Evolutionary conservation across 768 basidiomycete species (phyloP).

Genomic region (Lactarius indigo): DNA sequence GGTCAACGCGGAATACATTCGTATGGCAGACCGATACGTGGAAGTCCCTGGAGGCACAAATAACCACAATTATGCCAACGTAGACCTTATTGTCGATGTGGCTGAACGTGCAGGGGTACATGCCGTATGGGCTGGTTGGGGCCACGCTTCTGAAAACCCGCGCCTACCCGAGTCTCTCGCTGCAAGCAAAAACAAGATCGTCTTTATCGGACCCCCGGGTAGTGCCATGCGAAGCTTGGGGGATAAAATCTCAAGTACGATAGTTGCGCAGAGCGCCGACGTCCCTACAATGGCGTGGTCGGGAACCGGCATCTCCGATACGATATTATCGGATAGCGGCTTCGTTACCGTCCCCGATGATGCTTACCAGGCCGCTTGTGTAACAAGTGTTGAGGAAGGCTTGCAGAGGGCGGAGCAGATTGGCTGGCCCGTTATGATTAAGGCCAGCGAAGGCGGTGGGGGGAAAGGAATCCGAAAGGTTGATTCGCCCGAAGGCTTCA

Average conservation of each 20-base stretch:
- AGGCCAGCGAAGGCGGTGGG: slow-evolving; percentile 98
- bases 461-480: slow-evolving; percentile 99
- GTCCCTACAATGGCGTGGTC: slow-evolving; percentile 99
- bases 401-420: slow-evolving; percentile 79
- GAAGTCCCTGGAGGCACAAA: slow-evolving; percentile 98
- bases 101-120: slow-evolving; percentile 97
- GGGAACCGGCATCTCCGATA: slow-evolving; percentile 89
- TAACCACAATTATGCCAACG: slow-evolving; percentile 99
- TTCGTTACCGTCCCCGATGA: slow-evolving; percentile 93
- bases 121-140: slow-evolving; percentile 99
- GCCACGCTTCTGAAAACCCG: slow-evolving; percentile 98
- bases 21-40: slow-evolving; percentile 99
- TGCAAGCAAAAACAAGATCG: slow-evolving; percentile 90
- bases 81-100: slow-evolving; percentile 97
- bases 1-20: slow-evolving; percentile 99
- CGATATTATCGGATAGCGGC: slow-evolving; percentile 76
- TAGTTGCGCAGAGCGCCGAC: slow-evolving; percentile 93
- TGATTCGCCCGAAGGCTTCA: slow-evolving; percentile 80
- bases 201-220: slow-evolving; percentile 98
- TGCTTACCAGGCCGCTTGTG: slow-evolving; percentile 85
- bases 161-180: slow-evolving; percentile 91
- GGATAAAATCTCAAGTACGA: slow-evolving; percentile 99
- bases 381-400: slow-evolving; percentile 84
- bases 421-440: slow-evolving; percentile 99
- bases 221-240: slow-evolving; percentile 98